Percentiles rank a stretch among this genome's conserved stretches.
phyloP scores from a whole-genome alignment of 257 asterid genomes.

The Nicotiana tabacum region DNA sequence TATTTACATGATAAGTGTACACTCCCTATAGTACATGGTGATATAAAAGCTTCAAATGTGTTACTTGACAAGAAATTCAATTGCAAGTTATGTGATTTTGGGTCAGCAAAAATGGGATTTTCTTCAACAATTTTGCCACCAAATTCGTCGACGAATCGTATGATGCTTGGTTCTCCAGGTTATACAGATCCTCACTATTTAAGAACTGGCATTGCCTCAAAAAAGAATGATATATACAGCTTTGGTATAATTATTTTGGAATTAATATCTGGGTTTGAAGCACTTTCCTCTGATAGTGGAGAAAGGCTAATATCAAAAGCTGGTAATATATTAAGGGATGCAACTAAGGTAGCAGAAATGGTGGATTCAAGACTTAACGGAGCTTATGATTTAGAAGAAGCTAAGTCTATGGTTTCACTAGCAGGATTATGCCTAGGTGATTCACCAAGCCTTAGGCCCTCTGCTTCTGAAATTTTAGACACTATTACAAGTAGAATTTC shows the following conservation, averaged over 20 bases:
- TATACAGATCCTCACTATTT: slow-evolving; percentile 71
- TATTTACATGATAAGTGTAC: slow-evolving; percentile 54
- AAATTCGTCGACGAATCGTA: slow-evolving; percentile 7
- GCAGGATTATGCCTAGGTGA: slow-evolving; percentile 50
- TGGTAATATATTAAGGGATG: slow-evolving; percentile 31
- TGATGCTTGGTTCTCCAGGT: slow-evolving; percentile 67
- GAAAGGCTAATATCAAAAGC: slow-evolving; percentile 41
- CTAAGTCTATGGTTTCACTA: slow-evolving; percentile 40
- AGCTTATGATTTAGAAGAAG: slow-evolving; percentile 42
- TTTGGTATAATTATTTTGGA: slow-evolving; percentile 61
- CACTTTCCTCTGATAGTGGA: slow-evolving; percentile 32
- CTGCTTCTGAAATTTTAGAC: slow-evolving; percentile 37
- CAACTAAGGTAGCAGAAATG: slow-evolving; percentile 38
- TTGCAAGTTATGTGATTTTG: slow-evolving; percentile 76
- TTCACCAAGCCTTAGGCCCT: slow-evolving; percentile 49
- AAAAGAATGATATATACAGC: slow-evolving; percentile 62
- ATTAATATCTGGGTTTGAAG: slow-evolving; percentile 62
- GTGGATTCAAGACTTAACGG: slow-evolving; percentile 51
- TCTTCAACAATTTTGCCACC: slow-evolving; percentile 40
- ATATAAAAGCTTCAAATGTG: slow-evolving; percentile 63
- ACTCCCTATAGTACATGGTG: slow-evolving; percentile 65
- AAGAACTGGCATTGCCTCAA: slow-evolving; percentile 61
- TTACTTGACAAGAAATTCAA: slow-evolving; percentile 44
- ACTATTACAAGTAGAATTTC: slow-evolving; percentile 29
- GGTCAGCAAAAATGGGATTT: slow-evolving; percentile 68